Conservation (phyloP, 768 basidiomycete species). For the Tulasnella sp. region DNA sequence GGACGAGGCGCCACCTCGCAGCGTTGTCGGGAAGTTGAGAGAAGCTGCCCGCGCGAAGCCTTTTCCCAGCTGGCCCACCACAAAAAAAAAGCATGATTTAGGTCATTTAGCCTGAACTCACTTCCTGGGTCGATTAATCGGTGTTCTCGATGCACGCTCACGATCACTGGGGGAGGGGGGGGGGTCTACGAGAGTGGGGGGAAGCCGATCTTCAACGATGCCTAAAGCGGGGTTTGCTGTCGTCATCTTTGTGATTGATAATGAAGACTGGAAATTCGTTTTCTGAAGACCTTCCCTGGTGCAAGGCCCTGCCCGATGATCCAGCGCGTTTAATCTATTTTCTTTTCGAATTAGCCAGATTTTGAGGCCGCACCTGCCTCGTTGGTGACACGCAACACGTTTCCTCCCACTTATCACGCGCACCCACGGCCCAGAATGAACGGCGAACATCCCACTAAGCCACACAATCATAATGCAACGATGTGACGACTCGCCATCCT, state of each 20-base stretch:
- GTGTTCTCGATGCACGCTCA: background rate
- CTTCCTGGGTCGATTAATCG: background rate
- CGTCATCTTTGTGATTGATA: background rate
- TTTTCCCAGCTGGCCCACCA: background rate
- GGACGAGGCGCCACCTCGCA: background rate
- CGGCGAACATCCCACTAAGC: background rate
- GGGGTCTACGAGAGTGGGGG: background rate
- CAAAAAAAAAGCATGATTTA: background rate
- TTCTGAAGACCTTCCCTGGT: background rate
- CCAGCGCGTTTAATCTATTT: background rate
- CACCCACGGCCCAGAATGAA: background rate
- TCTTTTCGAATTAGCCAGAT: background rate
- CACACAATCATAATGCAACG: background rate
- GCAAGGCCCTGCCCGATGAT: background rate
- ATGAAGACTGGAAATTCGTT: background rate
- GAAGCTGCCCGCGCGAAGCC: background rate
- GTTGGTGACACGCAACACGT: background rate
- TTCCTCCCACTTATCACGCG: constrained; percentile 1
- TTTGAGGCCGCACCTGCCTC: background rate
- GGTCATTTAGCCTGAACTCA: background rate
- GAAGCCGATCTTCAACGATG: background rate
- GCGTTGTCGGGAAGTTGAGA: background rate
- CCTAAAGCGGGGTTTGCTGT: background rate
- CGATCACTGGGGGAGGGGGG: background rate
- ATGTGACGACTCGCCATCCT: background rate